Evolutionary conservation across 2,329 filamentous ascomycete species (phyloP).

Genomic region (Fusarium sp.): DNA sequence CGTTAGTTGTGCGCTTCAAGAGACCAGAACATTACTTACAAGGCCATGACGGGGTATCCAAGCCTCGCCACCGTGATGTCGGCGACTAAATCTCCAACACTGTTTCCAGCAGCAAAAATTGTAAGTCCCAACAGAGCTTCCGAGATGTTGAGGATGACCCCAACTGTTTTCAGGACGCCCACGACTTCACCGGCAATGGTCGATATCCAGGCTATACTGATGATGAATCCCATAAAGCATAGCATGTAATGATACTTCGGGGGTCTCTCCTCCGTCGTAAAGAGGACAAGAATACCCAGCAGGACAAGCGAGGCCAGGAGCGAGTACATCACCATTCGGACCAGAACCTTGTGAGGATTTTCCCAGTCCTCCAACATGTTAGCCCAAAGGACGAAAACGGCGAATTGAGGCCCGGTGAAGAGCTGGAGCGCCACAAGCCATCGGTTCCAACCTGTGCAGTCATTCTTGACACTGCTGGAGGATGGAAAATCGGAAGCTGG

Average conservation of each 20-base stretch:
- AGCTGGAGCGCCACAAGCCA: slow-evolving; percentile 91
- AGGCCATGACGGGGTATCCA: slow-evolving; percentile 95
- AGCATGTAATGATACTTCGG: slow-evolving; percentile 82
- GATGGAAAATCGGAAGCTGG: slow-evolving; percentile 50
- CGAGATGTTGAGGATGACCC: slow-evolving; percentile 91
- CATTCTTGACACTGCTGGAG: slow-evolving; percentile 50
- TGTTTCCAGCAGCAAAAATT: slow-evolving; percentile 96
- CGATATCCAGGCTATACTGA: slow-evolving; percentile 95
- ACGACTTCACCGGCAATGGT: slow-evolving; percentile 97
- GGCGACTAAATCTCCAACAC: slow-evolving; percentile 91
- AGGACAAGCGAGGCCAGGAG: slow-evolving; percentile 76
- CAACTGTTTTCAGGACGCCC: slow-evolving; percentile 90
- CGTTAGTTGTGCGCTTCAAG: slow-evolving; percentile 11
- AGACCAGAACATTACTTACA: slow-evolving; percentile 60
- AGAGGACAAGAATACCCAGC: slow-evolving; percentile 74
- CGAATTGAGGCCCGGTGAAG: slow-evolving; percentile 88
- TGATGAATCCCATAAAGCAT: slow-evolving; percentile 90
- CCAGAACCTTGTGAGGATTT: slow-evolving; percentile 62
- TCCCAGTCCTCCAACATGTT: slow-evolving; percentile 71
- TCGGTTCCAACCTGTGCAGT: slow-evolving; percentile 80
- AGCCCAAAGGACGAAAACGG: slow-evolving; percentile 80
- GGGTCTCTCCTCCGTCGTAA: slow-evolving; percentile 74
- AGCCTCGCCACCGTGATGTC: slow-evolving; percentile 94
- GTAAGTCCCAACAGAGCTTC: slow-evolving; percentile 96
- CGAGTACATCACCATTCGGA: slow-evolving; percentile 71